Evolutionary conservation across 305 asterid genomes (phyloP), one percentile per base, ranked within the genome.

Genomic region (Lippia alba): DNA sequence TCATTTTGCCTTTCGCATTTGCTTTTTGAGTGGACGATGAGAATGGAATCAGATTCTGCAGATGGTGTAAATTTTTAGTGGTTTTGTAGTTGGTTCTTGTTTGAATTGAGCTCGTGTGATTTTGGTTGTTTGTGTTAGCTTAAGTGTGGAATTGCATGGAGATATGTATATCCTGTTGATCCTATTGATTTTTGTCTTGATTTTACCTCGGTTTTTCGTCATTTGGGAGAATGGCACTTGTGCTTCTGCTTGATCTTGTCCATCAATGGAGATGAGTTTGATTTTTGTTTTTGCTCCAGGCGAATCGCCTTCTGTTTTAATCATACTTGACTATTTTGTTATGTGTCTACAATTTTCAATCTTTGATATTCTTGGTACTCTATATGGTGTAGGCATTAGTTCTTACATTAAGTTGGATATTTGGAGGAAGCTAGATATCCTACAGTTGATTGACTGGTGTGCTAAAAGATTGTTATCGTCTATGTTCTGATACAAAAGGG

Each of bases 11-110:
- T 36, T 36, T 36, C 41, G 5, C 41, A 24, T 36, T 36, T 36
- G 41, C 41, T 0, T 20, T 54, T 7, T 50, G 30, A 51, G 70
- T 20, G 49, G 24, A 51, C 20, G 6, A 61, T 34, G 61, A 9
- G 59, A 62, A 49, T 72, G 64, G 57, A 18, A 20, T 60, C 11
- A 44, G 54, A 74, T 73, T 66, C 65, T 18, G 61, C 58, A 34
- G 10, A 3, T 75, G 48, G 67, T 16, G 24, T 66, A 30, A 40
- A 56, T 14, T 66, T 24, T 67, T 61, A 24, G 56, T 55, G 67
- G 30, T 1, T 24, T 24, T 24, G n/a, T n/a, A 24, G 30, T 24
- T 24, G 30, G 30, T 1, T 24, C 3, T 24, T 24, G 30, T 24
- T 24, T 24, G 30, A 24, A 30, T 56, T 48, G 24, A 51, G 56